Percentiles rank a stretch among this genome's conserved stretches.
Evolutionary conservation across 306 rosid species (phyloP).

Genomic region (Abrus precatorius): DNA sequence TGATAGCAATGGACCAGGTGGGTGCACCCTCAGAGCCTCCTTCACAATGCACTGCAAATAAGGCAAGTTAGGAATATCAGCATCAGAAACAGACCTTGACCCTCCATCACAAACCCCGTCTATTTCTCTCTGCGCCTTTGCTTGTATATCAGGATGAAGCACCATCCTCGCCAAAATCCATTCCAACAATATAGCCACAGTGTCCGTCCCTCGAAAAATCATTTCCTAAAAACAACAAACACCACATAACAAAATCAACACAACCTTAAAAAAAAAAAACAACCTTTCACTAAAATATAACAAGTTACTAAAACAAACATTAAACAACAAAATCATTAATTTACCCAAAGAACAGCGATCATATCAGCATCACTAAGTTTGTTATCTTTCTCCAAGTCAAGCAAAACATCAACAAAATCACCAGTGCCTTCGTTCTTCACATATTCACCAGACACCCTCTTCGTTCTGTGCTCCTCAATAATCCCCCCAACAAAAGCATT

Average conservation of each 20-base stretch:
- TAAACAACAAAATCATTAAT: neutral
- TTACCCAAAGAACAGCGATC: constrained; percentile 91
- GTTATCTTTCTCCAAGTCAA: constrained; percentile 69
- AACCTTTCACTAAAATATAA: neutral
- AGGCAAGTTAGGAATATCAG: constrained; percentile 64
- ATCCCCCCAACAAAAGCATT: constrained; percentile 71
- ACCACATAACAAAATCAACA: neutral
- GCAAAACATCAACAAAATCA: constrained; percentile 87
- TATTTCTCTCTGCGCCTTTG: constrained; percentile 65
- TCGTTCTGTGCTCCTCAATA: constrained; percentile 65
- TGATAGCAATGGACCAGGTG: constrained; percentile 84
- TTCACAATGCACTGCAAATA: constrained; percentile 77
- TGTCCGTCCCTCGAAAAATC: constrained; percentile 92
- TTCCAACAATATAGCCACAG: constrained; percentile 82
- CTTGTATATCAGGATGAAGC: constrained; percentile 80
- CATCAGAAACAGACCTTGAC: constrained; percentile 46
- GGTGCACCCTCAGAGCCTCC: constrained; percentile 76
- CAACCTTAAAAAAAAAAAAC: too few relatives aligned
- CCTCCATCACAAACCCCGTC: constrained; percentile 44
- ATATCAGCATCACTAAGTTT: constrained; percentile 73
- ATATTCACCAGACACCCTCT: constrained; percentile 28
- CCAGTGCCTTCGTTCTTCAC: constrained; percentile 25
- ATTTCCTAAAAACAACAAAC: constrained; percentile 60
- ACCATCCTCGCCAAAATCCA: constrained; percentile 94
- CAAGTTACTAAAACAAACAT: neutral